Evolutionary conservation across 306 rosid species (phyloP), one percentile per base, ranked within the genome.

Genomic region (Cicer chorassanicum): DNA sequence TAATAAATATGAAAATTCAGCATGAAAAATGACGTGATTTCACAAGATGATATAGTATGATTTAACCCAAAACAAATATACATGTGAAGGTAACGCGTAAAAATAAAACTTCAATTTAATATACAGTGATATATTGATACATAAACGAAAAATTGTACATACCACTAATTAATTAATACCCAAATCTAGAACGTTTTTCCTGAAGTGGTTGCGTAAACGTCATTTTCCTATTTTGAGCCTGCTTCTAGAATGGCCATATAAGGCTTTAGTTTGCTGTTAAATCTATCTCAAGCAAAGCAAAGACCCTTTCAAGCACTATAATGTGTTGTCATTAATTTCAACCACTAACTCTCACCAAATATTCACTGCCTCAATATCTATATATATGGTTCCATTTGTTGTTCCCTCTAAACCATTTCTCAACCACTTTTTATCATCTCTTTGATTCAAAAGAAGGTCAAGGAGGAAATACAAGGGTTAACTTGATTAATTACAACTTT

Each of bases 221-320:
- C 10, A 68, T 5, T 6, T 66, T 48, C 19, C 80, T 60, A 80
- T 48, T 74, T 74, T 74, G 10, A 8, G 8, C 7, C 49, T 0
- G 9, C 15, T 73, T 80, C 75, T 66, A 65, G 75, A 79, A 36
- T 51, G 64, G 15, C 1, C 6, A 48, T 46, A 10, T 48, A 65
- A 73, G 13, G 60, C 39, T 36, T 7, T 29, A 4, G 1, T 68
- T 80, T 7, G 76, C 8, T 61, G 73, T 50, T 11, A 57, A 39
- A 49, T 69, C 14, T 12, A 29, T 49, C 14, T 18, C 2, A 68
- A 6, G 16, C 41, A 8, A 79, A 72, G 46, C 70, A 68, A 76
- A 55, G 85, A 82, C 85, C 12, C 10, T 71, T 82, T 82, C 85
- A 82, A 76, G 68, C 70, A 70, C 41, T 6, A 2, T 14, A 38